Evolutionary conservation across 192 early-diverging fungal species (phyloP).

Genomic region (Rhizophagus sp.): DNA sequence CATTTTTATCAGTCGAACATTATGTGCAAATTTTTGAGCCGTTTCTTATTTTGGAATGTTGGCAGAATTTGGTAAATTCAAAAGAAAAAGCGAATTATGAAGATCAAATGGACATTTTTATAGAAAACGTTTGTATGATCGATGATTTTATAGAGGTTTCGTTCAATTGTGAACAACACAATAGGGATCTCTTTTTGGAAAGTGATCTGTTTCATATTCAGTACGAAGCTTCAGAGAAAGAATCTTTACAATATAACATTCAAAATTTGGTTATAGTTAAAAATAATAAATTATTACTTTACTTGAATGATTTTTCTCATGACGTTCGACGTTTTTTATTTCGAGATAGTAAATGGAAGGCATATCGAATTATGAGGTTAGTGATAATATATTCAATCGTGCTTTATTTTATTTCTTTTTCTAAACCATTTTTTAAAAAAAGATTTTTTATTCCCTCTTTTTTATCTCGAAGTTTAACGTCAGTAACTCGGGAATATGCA

Average conservation of each 20-base stretch:
- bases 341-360: conserved; percentile 45
- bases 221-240: conserved; percentile 48
- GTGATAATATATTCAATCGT: neutral
- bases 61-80: conserved; percentile 76
- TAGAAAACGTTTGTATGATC: conserved; percentile 55
- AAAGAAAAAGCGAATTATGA: conserved; percentile 60
- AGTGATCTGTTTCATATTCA: conserved; percentile 69
- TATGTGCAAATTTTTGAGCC: conserved; percentile 78
- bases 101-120: conserved; percentile 43
- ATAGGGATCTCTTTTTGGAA: conserved; percentile 42
- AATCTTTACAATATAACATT: conserved; percentile 41
- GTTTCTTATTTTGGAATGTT: conserved; percentile 78
- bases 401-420: too few relatives aligned
- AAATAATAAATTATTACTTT: conserved; percentile 49
- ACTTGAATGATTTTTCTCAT: conserved; percentile 48
- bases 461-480: conserved; percentile 56
- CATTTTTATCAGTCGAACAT: conserved; percentile 55
- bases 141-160: conserved; percentile 78
- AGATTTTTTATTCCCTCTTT: neutral
- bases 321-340: conserved; percentile 35
- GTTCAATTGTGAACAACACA: conserved; percentile 43
- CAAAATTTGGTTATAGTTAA: conserved; percentile 27
- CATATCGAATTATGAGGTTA: conserved; percentile 47
- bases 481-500: conserved; percentile 79
- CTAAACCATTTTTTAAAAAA: too few relatives aligned